Base-by-base conservation (phyloP, 805 yeast genomes). In the Yarrowia sp. region DNA sequence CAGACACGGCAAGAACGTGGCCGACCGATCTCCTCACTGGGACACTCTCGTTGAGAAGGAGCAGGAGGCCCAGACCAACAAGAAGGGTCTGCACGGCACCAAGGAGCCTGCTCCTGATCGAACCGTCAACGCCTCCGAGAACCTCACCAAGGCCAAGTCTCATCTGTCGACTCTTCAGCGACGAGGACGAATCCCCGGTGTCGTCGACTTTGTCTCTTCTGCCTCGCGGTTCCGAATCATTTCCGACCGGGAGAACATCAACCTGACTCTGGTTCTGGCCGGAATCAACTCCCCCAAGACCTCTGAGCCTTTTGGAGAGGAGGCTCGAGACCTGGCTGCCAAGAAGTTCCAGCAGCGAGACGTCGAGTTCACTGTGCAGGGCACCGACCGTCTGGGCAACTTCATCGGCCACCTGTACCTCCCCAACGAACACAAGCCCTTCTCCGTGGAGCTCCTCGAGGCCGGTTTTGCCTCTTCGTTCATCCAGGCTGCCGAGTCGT, bases 121-220 rank as follows among this genome's bases (percentile, higher is more conserved):
- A 72, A 78, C 86, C 41, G 89, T 90, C 42, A 94, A 92, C 76
- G 97, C 96, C 5, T 88, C 94, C 22, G 97, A 90, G 76, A 85
- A 84, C 72, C 82, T 84, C 8, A 80, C 87, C 50, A 86, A 91
- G 74, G 92, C 97, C 42, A 87, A 87, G 71, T 87, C 93, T 7
- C 90, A 87, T 74, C 81, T 90, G 74, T 84, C 89, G 70, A 86
- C 91, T 2, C 85, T 91, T 72, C 86, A 84, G 75, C 86, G 88
- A 72, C 88, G 89, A 79, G 83, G 86, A 35, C 82, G 85, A 69
- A 83, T 90, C 65, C 79, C 87, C 11, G 95, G 89, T 52, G 83
- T 86, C 71, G 92, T 91, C 36, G 97, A 92, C 72, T 87, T 82
- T 74, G 87, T 91, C 53, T 81, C 87, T 26, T 80, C 89, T n/a